phyloP scores from a whole-genome alignment of 2,329 filamentous ascomycete genomes.

The Periglandula ipomoeae region DNA sequence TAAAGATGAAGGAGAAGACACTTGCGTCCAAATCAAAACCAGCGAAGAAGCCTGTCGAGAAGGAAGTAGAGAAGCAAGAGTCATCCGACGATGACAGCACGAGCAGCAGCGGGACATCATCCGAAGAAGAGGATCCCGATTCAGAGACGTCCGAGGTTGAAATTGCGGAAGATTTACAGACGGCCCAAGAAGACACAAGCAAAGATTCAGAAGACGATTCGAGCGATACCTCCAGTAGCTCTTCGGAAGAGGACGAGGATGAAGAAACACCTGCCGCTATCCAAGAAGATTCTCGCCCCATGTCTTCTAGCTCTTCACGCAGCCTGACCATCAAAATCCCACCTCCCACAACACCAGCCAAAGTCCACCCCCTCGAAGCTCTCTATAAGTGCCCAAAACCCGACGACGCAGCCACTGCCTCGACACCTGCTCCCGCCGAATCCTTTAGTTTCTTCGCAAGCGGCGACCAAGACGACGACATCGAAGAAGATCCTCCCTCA shows the following conservation, averaged over 20 bases:
- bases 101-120: constrained; percentile 30
- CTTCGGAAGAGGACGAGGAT: constrained; percentile 13
- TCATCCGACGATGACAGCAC: constrained; percentile 23
- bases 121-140: constrained; percentile 21
- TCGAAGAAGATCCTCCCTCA: constrained; percentile 31
- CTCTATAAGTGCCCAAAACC: constrained; percentile 70
- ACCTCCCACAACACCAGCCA: constrained; percentile 35
- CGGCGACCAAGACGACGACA: constrained; percentile 36
- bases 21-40: too few species aligned
- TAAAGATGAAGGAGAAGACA: constrained; percentile 25
- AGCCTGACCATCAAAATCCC: constrained; percentile 49
- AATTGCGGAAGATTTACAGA: constrained; percentile 11
- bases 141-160: constrained; percentile 20
- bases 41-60: constrained; percentile 12
- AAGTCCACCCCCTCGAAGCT: constrained; percentile 79
- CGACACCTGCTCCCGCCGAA: constrained; percentile 31
- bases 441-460: constrained; percentile 69
- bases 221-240: constrained; percentile 6
- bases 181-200: constrained; percentile 12
- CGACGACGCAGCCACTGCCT: constrained; percentile 23
- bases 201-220: constrained; percentile 12
- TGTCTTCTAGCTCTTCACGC: constrained; percentile 40
- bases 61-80: constrained; percentile 1
- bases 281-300: constrained; percentile 15
- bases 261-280: constrained; percentile 14